Evolutionary conservation across 805 yeast genomes (phyloP), one percentile per base, ranked within the genome.

Genomic region (Spathaspora passalidarum): DNA sequence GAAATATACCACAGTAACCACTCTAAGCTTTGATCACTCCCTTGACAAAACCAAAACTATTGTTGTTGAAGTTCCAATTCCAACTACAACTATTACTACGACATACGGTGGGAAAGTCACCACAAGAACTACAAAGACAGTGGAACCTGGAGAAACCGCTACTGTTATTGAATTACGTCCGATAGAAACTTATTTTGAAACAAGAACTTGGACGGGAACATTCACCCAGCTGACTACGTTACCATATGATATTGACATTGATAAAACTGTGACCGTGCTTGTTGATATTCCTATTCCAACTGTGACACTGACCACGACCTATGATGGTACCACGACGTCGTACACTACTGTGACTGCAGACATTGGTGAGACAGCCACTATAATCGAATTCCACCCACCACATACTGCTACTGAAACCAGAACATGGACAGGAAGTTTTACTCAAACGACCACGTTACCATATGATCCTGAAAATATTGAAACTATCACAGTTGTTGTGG

Each of bases 11-110:
- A 11, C 20, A 14, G 49, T 53, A 8, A 56, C 63, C 2, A 61
- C 66, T 8, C 38, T 51, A 11, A 46, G 59, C 5, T 56, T 46
- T 11, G 34, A 40, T n/a, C 26, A 51, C 18, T 51, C 49, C 5
- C 51, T 45, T 10, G 55, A 48, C 5, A 38, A 46, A 14, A 62
- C 65, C 6, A 55, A 43, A 41, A 60, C 63, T 3, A 59, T 58
- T 23, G 54, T 50, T 17, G 60, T 56, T 18, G 49, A 49, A 14
- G 57, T 52, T 10, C 64, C 64, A 38, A 45, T 44, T n/a, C 49
- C 47, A 16, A 55, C 53, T 5, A 45, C 46, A 32, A 56, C 59
- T 2, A 42, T 49, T 7, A 55, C 60, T 1, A 22, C 37, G 23
- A 49, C 58, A 8, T 54, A 53, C 37, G 23, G 42, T 20, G 43